A percentile compares a stretch with the other conserved stretches of the same genome.
Conservation (phyloP, 2,329 filamentous ascomycete genomes). For the Neurospora sp. region DNA sequence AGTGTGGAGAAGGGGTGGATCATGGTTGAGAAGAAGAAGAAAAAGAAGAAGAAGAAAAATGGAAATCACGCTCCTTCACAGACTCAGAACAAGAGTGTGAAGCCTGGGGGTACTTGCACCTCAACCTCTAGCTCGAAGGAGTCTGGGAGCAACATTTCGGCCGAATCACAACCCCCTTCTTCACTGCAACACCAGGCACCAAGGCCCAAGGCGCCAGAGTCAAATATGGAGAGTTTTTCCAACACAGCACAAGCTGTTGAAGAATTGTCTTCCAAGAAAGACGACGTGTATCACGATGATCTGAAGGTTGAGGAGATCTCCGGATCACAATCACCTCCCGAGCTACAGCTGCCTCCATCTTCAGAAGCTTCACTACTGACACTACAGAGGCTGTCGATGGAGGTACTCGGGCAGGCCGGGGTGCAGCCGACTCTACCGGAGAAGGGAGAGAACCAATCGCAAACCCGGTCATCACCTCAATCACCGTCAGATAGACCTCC, state of each 20-base stretch:
- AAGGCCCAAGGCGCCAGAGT: not conserved
- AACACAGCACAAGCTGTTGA: not conserved
- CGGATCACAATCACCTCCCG: not conserved
- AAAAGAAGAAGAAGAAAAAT: not conserved
- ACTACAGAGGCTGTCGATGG: not conserved
- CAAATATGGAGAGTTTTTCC: not conserved
- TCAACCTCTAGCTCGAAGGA: not conserved
- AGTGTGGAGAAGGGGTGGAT: not conserved
- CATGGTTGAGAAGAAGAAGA: not conserved
- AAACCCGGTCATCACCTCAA: not conserved
- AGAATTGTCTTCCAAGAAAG: not conserved
- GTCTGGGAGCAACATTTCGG: not conserved
- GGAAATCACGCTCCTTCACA: not conserved
- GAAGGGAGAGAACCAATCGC: not conserved
- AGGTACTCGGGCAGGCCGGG: not conserved
- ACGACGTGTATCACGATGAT: fast-evolving
- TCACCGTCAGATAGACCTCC: not conserved
- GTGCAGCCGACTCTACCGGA: not conserved
- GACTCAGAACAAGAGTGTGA: not conserved
- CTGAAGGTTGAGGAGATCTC: not conserved
- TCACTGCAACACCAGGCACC: not conserved
- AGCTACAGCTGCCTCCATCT: not conserved
- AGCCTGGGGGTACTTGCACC: not conserved
- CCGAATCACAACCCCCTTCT: not conserved
- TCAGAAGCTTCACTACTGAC: not conserved